phyloP scores from a whole-genome alignment of 2,329 filamentous ascomycete genomes.

The Colletotrichum orbiculare region DNA sequence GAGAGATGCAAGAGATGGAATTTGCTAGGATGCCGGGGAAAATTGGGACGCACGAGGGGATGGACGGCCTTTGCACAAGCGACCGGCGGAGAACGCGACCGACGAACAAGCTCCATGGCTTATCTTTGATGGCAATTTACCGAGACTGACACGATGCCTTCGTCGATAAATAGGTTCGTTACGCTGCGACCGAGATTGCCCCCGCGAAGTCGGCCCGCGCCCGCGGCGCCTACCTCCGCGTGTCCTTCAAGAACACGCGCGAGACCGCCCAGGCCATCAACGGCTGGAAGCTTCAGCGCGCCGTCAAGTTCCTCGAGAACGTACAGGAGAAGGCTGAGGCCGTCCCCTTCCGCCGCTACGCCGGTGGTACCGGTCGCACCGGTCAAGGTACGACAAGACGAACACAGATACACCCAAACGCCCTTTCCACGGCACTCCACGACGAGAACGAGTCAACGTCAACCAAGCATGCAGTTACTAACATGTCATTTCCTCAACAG shows the following conservation, averaged over 20 bases:
- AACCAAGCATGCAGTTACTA: not conserved
- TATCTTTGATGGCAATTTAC: too few species aligned
- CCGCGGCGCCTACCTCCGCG: constrained; percentile 98
- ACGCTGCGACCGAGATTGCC: constrained; percentile 91
- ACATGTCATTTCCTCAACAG: constrained; percentile 59
- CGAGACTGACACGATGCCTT: constrained; percentile 37
- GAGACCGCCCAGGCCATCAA: constrained; percentile 99
- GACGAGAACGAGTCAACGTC: not conserved
- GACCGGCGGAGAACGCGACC: too few species aligned
- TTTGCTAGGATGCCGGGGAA: constrained; percentile 16
- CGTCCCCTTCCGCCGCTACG: constrained; percentile 97
- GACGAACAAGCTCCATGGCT: too few species aligned
- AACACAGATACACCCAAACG: not conserved
- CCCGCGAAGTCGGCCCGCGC: constrained; percentile 95
- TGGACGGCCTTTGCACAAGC: too few species aligned
- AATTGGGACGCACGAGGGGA: constrained; percentile 9
- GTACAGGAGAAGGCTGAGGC: constrained; percentile 97
- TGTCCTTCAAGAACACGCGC: constrained; percentile 99
- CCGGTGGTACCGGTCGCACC: constrained; percentile 92
- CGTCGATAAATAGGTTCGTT: constrained; percentile 77
- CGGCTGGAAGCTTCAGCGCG: constrained; percentile 97
- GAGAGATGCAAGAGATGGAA: not conserved
- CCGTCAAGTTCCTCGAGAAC: constrained; percentile 97
- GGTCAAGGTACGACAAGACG: constrained; percentile 86
- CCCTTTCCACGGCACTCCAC: not conserved